Percentiles rank a stretch among this genome's conserved stretches.
These are phyloP conservation scores for Excoecaria agallocha DNA, from an alignment of 345 rosid species.

Conservation along the genomic window DNA sequence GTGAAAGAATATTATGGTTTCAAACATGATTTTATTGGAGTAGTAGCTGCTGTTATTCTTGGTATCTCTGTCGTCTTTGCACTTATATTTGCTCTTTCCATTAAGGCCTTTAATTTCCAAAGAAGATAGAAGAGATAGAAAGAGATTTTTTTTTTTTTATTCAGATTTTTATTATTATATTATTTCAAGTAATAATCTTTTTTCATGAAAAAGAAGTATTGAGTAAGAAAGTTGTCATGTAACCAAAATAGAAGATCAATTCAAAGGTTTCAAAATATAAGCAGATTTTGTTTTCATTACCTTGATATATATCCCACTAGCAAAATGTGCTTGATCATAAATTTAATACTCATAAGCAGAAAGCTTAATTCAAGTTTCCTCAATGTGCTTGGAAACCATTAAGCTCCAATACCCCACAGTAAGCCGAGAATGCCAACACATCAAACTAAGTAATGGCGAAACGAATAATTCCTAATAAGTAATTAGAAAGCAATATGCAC, in stretches of 20 bases:
- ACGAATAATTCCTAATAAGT: neutral
- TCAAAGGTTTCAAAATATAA: no score
- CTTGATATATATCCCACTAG: no score
- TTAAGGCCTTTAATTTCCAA: slow-evolving; percentile 40
- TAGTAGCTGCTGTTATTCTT: slow-evolving; percentile 27
- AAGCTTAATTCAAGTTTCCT: neutral
- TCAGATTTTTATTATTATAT: no score
- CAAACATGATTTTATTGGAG: slow-evolving; percentile 37
- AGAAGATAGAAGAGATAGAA: slow-evolving; percentile 20
- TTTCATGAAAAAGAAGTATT: no score
- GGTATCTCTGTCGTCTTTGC: slow-evolving; percentile 31
- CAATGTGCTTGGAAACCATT: neutral
- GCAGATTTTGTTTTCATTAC: no score
- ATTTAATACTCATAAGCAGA: neutral
- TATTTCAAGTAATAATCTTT: no score
- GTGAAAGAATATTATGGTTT: slow-evolving; percentile 30
- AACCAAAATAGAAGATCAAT: no score
- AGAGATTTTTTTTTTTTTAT: neutral
- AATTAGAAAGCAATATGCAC: neutral
- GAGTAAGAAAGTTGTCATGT: no score
- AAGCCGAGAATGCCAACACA: neutral
- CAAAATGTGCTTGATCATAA: no score
- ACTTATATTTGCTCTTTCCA: slow-evolving; percentile 28
- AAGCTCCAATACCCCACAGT: neutral
- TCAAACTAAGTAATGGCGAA: neutral